These are phyloP conservation scores for Anisogramma anomala DNA, from an alignment of 2,329 filamentous ascomycete genomes.

Conservation along the genomic window DNA sequence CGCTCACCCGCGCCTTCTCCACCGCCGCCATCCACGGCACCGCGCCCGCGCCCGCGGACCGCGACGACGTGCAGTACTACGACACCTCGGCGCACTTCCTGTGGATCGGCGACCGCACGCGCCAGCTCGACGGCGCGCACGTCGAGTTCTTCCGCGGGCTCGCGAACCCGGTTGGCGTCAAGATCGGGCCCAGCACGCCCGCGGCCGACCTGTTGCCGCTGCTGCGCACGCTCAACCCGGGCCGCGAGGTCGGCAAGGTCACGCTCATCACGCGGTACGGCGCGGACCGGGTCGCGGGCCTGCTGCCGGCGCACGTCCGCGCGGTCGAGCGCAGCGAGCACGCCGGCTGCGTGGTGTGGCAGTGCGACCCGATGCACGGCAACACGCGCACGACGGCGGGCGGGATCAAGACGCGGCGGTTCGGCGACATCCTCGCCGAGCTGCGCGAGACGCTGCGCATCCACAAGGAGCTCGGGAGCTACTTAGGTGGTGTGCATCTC, in stretches of 20 bases:
- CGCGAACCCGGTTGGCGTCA: slow-evolving; percentile 91
- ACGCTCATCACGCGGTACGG: slow-evolving; percentile 96
- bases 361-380: slow-evolving; percentile 98
- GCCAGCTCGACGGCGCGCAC: slow-evolving; percentile 85
- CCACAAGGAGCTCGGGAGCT: slow-evolving; percentile 71
- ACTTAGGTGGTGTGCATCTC: slow-evolving; percentile 86
- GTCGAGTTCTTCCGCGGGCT: slow-evolving; percentile 97
- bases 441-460: slow-evolving; percentile 72
- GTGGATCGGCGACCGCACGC: slow-evolving; percentile 95
- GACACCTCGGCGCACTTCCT: slow-evolving; percentile 94
- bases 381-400: slow-evolving; percentile 57
- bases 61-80: slow-evolving; percentile 58
- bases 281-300: slow-evolving; percentile 58
- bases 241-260: slow-evolving; percentile 75
- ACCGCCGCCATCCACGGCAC: slow-evolving; percentile 19
- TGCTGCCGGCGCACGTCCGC: slow-evolving; percentile 77
- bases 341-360: slow-evolving; percentile 66
- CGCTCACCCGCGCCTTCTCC: slow-evolving; percentile 64
- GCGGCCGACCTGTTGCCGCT: slow-evolving; percentile 64
- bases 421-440: slow-evolving; percentile 81
- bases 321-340: slow-evolving; percentile 73
- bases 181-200: slow-evolving; percentile 81
- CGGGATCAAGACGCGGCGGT: slow-evolving; percentile 86
- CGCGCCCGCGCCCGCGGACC: slow-evolving; percentile 9
- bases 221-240: slow-evolving; percentile 76